A percentile compares a stretch with the other conserved stretches of the same genome.
phyloP scores from a whole-genome alignment of 2,329 filamentous ascomycete genomes.

The Aspergillus brunneoviolaceus region DNA sequence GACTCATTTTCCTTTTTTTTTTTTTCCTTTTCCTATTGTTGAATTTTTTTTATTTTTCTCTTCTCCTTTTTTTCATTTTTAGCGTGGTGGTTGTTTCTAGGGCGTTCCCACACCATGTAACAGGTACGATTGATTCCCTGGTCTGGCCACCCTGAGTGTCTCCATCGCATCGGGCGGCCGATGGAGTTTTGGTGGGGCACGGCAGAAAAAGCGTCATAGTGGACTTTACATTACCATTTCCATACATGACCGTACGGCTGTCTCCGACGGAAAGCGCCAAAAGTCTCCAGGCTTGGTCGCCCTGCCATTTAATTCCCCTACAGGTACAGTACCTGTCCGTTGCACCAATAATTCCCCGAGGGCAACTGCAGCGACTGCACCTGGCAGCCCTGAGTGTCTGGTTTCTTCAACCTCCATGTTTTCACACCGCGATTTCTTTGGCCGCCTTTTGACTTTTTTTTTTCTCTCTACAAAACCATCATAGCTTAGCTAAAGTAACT shows the following conservation, averaged over 20 bases:
- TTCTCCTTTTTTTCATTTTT: conserved; percentile 20
- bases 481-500: background rate
- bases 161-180: conserved; percentile 19
- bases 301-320: background rate
- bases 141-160: conserved; percentile 25
- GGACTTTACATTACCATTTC: conserved; percentile 23
- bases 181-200: conserved; percentile 16
- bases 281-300: background rate
- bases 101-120: conserved; percentile 27
- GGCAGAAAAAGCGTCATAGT: conserved; percentile 29
- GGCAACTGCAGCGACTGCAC: background rate
- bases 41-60: conserved; percentile 22
- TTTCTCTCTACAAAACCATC: background rate
- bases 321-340: background rate
- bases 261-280: conserved; percentile 6
- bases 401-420: background rate
- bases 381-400: no score
- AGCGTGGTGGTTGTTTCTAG: conserved; percentile 20
- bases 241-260: conserved; percentile 15
- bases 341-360: conserved; percentile 2
- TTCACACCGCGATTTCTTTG: background rate
- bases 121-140: conserved; percentile 23
- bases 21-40: conserved; percentile 13
- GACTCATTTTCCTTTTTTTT: conserved; percentile 17
- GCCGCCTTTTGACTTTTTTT: background rate